Evolutionary conservation across 306 rosid species (phyloP).

Genomic region (Abrus precatorius): DNA sequence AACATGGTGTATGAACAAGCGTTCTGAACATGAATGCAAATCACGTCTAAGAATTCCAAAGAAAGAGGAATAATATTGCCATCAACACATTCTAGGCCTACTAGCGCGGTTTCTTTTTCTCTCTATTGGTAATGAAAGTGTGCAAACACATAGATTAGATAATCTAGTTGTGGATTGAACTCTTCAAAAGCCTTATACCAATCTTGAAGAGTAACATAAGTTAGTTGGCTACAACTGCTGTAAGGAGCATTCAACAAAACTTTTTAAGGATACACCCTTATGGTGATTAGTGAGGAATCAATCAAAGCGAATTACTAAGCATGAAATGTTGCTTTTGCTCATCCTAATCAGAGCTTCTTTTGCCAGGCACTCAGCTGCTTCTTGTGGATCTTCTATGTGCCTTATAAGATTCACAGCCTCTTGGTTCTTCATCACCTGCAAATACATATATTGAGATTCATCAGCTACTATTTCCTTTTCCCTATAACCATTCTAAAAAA

Average conservation of each 20-base stretch:
- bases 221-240: background rate
- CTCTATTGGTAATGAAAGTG: background rate
- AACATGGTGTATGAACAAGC: background rate
- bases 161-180: background rate
- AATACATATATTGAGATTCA: conserved; percentile 11
- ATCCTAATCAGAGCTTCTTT: conserved; percentile 78
- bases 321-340: conserved; percentile 78
- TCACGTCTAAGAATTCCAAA: background rate
- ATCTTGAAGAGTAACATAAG: conserved; percentile 3
- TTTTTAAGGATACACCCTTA: background rate
- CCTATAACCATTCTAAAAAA: no score
- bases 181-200: background rate
- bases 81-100: background rate
- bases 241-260: conserved; percentile 27
- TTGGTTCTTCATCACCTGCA: conserved; percentile 82
- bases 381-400: conserved; percentile 80
- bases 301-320: conserved; percentile 87
- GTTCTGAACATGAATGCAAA: conserved; percentile 10
- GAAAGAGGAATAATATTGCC: background rate
- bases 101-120: background rate
- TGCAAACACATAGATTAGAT: background rate
- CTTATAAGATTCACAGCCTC: conserved; percentile 89
- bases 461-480: background rate
- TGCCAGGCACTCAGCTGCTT: conserved; percentile 86
- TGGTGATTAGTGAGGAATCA: background rate